Percentiles rank a stretch among this genome's conserved stretches.
Evolutionary conservation across 805 yeast genomes (phyloP).

Genomic region (Starmerella floris): DNA sequence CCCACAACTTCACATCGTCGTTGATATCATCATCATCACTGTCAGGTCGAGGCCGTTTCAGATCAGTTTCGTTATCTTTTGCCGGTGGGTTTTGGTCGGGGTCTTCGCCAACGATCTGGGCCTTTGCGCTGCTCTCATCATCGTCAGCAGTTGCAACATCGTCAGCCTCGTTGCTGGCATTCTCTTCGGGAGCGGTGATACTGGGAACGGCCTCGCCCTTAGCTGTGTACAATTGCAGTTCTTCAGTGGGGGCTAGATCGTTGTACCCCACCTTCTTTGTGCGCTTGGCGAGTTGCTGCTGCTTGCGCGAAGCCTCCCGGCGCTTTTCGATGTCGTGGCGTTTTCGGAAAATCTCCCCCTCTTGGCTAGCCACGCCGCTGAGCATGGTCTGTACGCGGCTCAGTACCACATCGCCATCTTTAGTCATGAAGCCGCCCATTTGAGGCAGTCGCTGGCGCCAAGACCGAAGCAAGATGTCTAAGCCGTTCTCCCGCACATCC

Average conservation of each 20-base stretch:
- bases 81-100: not conserved
- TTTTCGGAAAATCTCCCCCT: constrained; percentile 60
- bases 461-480: constrained; percentile 62
- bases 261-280: constrained; percentile 23
- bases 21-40: constrained; percentile 27
- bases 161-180: not conserved
- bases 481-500: constrained; percentile 89
- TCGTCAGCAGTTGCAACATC: not conserved
- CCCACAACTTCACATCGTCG: constrained; percentile 55
- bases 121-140: not conserved
- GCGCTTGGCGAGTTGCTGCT: constrained; percentile 14
- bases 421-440: constrained; percentile 66
- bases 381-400: constrained; percentile 63
- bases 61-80: not conserved
- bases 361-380: constrained; percentile 52
- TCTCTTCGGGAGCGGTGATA: constrained; percentile 26
- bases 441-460: constrained; percentile 68
- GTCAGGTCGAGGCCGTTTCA: constrained; percentile 2
- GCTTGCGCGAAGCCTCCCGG: constrained; percentile 37
- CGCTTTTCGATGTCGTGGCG: constrained; percentile 59
- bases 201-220: constrained; percentile 48
- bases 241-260: constrained; percentile 38
- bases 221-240: constrained; percentile 64
- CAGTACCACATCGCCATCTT: constrained; percentile 74
- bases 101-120: not conserved